Evolutionary conservation across 108 stramenopile genomes (phyloP).

Genomic region (Cyclotella kingstonii): DNA sequence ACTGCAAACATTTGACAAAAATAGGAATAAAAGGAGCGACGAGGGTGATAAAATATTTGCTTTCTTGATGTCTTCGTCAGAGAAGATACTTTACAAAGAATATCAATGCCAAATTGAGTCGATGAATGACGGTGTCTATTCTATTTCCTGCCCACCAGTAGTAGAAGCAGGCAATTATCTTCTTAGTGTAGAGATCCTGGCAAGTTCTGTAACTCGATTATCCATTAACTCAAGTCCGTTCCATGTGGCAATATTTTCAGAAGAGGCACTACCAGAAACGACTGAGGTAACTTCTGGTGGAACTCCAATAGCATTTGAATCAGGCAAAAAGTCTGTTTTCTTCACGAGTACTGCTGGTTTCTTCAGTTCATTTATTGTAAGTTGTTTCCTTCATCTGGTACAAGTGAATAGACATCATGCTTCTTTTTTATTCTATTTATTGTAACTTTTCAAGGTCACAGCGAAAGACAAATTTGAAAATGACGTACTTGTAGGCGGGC

Average conservation of each 20-base stretch:
- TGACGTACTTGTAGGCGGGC: constrained; percentile 4
- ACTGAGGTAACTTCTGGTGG: constrained; percentile 14
- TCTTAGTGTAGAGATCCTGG: constrained; percentile 2
- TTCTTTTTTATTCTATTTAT: background rate
- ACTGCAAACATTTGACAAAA: constrained; percentile 14
- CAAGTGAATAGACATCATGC: background rate
- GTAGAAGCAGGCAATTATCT: background rate
- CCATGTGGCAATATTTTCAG: constrained; percentile 10
- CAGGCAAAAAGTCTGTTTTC: background rate
- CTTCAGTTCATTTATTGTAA: constrained; percentile 17
- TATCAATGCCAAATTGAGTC: constrained; percentile 5
- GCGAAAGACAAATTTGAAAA: constrained; percentile 21
- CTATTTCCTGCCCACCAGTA: constrained; percentile 7
- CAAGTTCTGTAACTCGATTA: background rate
- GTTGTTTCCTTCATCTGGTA: background rate
- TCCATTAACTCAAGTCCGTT: constrained; percentile 27
- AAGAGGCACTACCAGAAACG: constrained; percentile 16
- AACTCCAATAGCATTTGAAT: background rate
- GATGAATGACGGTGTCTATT: constrained; percentile 4
- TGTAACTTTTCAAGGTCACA: too few species aligned
- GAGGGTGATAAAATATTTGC: constrained; percentile 17
- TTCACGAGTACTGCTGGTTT: constrained; percentile 9
- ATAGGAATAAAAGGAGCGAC: constrained; percentile 4
- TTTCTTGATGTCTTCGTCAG: constrained; percentile 6
- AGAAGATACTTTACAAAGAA: background rate